phyloP scores from a whole-genome alignment of 208 protist species.

The Leptomonas pyrrhocoris region DNA sequence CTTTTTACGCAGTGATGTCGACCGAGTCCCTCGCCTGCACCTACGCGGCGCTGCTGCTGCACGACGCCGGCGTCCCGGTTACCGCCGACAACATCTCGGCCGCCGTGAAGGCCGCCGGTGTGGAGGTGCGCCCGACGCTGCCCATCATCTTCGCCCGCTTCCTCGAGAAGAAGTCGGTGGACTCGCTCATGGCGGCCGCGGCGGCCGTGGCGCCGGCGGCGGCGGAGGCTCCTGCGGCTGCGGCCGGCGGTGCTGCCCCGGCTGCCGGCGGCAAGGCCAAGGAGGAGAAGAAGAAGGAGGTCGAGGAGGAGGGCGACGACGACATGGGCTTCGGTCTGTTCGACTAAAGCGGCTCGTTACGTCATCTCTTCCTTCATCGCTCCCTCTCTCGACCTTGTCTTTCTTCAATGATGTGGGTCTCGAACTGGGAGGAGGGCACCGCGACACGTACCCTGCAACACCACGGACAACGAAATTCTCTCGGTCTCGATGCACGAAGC shows the following conservation, averaged over 20 bases:
- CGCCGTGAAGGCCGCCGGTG: conserved; percentile 70
- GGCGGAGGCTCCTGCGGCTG: conserved; percentile 40
- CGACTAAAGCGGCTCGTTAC: conserved; percentile 61
- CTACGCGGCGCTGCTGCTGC: conserved; percentile 82
- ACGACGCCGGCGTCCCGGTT: conserved; percentile 71
- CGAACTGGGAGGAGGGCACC: too few relatives aligned
- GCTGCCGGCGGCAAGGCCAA: conserved; percentile 51
- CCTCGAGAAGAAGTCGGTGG: conserved; percentile 83
- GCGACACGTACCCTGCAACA: too few relatives aligned
- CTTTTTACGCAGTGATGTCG: conserved; percentile 41
- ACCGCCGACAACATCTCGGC: conserved; percentile 78
- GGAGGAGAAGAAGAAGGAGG: conserved; percentile 48
- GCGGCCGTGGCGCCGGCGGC: conserved; percentile 48
- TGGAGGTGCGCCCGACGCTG: conserved; percentile 71
- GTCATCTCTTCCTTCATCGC: neutral
- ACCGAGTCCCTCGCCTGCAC: conserved; percentile 82
- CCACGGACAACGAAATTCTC: too few relatives aligned
- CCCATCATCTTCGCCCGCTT: conserved; percentile 85
- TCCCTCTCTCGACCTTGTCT: too few relatives aligned
- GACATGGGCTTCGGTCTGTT: conserved; percentile 93
- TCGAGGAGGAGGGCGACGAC: conserved; percentile 88
- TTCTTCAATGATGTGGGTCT: too few relatives aligned
- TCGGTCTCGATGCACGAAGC: too few relatives aligned
- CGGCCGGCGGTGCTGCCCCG: conserved; percentile 50
- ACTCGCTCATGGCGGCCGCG: conserved; percentile 63